phyloP scores from a whole-genome alignment of 495 filamentous ascomycete species.

The Trichoderma reesei region DNA sequence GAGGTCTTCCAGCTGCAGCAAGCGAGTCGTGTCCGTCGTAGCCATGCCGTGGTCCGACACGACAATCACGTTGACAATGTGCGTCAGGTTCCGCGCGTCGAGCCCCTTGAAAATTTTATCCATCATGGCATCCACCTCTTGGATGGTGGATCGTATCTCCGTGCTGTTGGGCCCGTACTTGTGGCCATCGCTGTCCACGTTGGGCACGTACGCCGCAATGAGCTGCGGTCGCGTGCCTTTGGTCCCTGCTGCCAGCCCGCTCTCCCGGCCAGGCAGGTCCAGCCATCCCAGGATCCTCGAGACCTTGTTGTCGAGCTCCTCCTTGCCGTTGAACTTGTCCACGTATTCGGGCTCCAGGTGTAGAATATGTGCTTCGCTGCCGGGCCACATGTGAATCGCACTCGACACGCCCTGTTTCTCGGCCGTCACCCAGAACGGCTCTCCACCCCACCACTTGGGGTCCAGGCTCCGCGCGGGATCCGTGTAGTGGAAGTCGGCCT shows the following conservation, averaged over 20 bases:
- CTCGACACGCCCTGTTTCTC: constrained; percentile 64
- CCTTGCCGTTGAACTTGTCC: constrained; percentile 74
- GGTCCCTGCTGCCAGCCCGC: constrained; percentile 21
- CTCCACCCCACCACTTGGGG: constrained; percentile 85
- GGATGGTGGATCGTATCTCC: constrained; percentile 67
- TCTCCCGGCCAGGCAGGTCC: constrained; percentile 64
- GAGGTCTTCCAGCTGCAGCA: constrained; percentile 89
- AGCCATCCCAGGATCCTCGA: constrained; percentile 66
- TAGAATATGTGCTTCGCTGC: constrained; percentile 72
- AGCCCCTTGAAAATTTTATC: constrained; percentile 64
- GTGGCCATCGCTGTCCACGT: constrained; percentile 81
- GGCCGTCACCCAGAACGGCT: constrained; percentile 89
- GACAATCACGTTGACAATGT: constrained; percentile 92
- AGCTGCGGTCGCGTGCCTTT: constrained; percentile 61
- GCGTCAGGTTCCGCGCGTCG: constrained; percentile 69
- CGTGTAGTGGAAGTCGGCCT: constrained; percentile 82
- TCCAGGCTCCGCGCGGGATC: constrained; percentile 61
- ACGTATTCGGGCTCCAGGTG: constrained; percentile 60
- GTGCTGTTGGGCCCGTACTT: constrained; percentile 89
- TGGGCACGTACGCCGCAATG: constrained; percentile 88
- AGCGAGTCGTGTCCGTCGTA: constrained; percentile 67
- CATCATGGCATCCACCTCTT: constrained; percentile 68
- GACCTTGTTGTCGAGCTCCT: constrained; percentile 63
- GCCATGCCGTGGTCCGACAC: constrained; percentile 99
- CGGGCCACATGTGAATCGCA: constrained; percentile 98